Conservation (phyloP, 2,329 filamentous ascomycete genomes). For the Cordyceps cicadae region DNA sequence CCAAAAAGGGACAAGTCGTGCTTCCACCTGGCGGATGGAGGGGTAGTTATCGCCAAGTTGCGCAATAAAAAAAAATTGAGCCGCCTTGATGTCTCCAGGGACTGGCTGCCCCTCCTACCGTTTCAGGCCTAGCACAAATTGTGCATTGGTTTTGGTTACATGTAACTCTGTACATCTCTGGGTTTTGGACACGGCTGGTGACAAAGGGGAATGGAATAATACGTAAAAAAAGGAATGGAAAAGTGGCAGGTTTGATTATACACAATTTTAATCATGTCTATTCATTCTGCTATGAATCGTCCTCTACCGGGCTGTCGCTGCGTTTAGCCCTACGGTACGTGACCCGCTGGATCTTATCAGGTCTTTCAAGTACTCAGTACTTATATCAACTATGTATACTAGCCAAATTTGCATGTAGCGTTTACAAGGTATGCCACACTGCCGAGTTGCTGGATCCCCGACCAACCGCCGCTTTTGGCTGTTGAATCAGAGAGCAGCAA, state of each 20-base stretch:
- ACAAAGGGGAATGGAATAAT: neutral
- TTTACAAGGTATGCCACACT: neutral
- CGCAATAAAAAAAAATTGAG: conserved; percentile 17
- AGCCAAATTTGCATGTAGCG: too few relatives aligned
- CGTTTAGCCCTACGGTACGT: neutral
- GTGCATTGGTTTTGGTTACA: too few relatives aligned
- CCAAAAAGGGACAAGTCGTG: neutral
- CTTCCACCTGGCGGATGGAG: neutral
- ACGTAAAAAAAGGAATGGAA: too few relatives aligned
- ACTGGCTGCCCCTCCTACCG: conserved; percentile 25
- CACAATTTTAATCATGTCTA: neutral
- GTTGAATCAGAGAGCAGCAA: neutral
- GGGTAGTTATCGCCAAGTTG: conserved; percentile 5
- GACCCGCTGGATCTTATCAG: neutral
- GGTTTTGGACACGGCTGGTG: neutral
- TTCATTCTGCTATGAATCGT: neutral
- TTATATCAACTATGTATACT: neutral
- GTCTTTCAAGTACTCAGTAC: too few relatives aligned
- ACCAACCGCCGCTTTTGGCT: neutral
- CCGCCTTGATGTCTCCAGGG: conserved; percentile 12
- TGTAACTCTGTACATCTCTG: neutral
- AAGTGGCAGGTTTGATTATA: neutral
- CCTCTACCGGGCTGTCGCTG: neutral
- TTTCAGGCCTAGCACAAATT: conserved; percentile 16
- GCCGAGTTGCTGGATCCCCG: neutral